Percentiles rank a stretch among this genome's conserved stretches.
phyloP scores from a whole-genome alignment of 352 stramenopile genomes.

The Thalassiosira livingstoniorum region DNA sequence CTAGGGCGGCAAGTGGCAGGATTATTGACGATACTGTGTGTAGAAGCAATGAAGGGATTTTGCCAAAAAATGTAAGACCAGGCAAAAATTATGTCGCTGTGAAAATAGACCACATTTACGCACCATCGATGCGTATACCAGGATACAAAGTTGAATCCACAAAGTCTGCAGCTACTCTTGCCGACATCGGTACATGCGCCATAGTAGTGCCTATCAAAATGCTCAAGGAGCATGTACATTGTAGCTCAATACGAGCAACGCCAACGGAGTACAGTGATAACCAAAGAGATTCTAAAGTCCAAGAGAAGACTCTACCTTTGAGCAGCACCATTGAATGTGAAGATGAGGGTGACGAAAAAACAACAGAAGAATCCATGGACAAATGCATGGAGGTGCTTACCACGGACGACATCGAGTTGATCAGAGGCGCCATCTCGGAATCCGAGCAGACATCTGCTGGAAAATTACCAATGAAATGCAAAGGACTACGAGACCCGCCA shows the following conservation, averaged over 20 bases:
- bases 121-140: slow-evolving; percentile 29
- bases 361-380: slow-evolving; percentile 5
- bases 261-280: neutral
- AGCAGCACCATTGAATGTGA: neutral
- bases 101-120: slow-evolving; percentile 33
- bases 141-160: slow-evolving; percentile 4
- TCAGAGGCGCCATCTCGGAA: slow-evolving; percentile 20
- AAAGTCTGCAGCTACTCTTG: slow-evolving; percentile 6
- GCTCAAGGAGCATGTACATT: slow-evolving; percentile 34
- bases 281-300: neutral
- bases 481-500: slow-evolving; percentile 38
- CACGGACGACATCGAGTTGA: slow-evolving; percentile 38
- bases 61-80: neutral
- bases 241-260: neutral
- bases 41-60: slow-evolving; percentile 25
- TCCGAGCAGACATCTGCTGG: neutral
- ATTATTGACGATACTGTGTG: slow-evolving; percentile 31
- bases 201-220: slow-evolving; percentile 43
- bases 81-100: slow-evolving; percentile 1
- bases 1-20: slow-evolving; percentile 33
- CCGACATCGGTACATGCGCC: slow-evolving; percentile 9
- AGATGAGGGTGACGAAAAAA: neutral
- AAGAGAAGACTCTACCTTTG: neutral
- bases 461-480: slow-evolving; percentile 22
- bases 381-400: slow-evolving; percentile 29